phyloP scores from a whole-genome alignment of 2,329 filamentous ascomycete genomes.

The Colletotrichum somersetense region DNA sequence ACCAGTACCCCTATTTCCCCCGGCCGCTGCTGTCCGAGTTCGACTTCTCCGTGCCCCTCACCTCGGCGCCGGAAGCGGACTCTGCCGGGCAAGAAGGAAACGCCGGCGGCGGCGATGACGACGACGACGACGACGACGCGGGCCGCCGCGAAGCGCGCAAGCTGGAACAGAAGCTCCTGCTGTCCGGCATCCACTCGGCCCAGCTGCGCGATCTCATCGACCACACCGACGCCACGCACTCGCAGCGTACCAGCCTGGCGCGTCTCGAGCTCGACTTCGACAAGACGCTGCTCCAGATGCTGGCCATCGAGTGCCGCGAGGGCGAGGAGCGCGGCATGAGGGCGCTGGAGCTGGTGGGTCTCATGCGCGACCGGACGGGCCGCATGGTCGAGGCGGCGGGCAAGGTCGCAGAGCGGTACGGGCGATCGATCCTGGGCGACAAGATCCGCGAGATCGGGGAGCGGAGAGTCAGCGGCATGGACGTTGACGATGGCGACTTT shows the following conservation, averaged over 20 bases:
- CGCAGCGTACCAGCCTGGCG: conserved; percentile 76
- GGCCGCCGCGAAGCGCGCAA: conserved; percentile 64
- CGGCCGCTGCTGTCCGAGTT: conserved; percentile 92
- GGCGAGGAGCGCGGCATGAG: conserved; percentile 96
- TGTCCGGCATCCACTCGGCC: conserved; percentile 77
- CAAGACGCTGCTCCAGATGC: conserved; percentile 88
- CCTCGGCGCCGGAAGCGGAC: conserved; percentile 60
- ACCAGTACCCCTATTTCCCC: conserved; percentile 93
- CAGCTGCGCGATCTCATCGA: conserved; percentile 82
- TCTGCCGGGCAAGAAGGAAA: conserved; percentile 45
- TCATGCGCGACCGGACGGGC: conserved; percentile 87
- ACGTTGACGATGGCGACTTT: conserved; percentile 59
- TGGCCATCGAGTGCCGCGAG: conserved; percentile 90
- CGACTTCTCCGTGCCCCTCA: conserved; percentile 87
- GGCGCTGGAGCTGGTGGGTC: conserved; percentile 86
- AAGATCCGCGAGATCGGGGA: conserved; percentile 93
- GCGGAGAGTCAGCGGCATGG: conserved; percentile 71
- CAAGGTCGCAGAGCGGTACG: conserved; percentile 90
- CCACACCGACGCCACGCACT: conserved; percentile 72
- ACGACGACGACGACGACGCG: conserved; percentile 49
- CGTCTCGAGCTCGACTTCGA: conserved; percentile 87
- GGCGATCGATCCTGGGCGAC: conserved; percentile 81
- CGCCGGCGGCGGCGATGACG: conserved; percentile 46
- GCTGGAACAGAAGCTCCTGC: conserved; percentile 86
- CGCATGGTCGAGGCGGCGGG: conserved; percentile 92